Conservation (phyloP, 2,329 filamentous ascomycete species). For the Penicillium olsonii region DNA sequence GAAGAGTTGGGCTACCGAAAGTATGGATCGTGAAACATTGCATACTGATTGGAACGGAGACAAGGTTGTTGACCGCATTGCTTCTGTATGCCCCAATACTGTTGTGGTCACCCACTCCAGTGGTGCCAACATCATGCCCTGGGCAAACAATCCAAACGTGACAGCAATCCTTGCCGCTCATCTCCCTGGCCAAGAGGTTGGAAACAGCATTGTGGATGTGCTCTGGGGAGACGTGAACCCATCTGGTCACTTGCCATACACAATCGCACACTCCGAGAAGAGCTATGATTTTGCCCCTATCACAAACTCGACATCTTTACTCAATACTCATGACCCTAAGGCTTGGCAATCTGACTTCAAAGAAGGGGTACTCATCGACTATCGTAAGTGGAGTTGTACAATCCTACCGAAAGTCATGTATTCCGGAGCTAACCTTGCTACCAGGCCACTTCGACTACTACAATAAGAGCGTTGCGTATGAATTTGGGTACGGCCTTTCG, state of each 20-base stretch:
- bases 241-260: constrained; percentile 64
- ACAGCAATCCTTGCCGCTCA: constrained; percentile 66
- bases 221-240: constrained; percentile 60
- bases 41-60: constrained; percentile 51
- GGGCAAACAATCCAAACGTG: constrained; percentile 64
- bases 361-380: constrained; percentile 57
- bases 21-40: constrained; percentile 40
- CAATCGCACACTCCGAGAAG: constrained; percentile 61
- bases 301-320: constrained; percentile 18
- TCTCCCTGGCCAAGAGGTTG: constrained; percentile 65
- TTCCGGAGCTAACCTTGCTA: too few species aligned
- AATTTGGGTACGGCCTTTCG: too few species aligned
- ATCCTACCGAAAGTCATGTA: too few species aligned
- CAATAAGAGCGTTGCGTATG: too few species aligned
- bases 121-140: constrained; percentile 58
- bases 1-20: constrained; percentile 35
- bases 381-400: too few species aligned
- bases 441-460: too few species aligned
- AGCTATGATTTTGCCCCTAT: constrained; percentile 45
- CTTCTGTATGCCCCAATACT: constrained; percentile 61
- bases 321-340: too few species aligned
- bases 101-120: too few species aligned
- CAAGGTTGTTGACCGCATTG: constrained; percentile 58
- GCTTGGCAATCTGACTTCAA: constrained; percentile 48
- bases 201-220: constrained; percentile 56